Evolutionary conservation across 202 grass and related monocot species (phyloP).

Genomic region (Sporobolus alterniflorus): DNA sequence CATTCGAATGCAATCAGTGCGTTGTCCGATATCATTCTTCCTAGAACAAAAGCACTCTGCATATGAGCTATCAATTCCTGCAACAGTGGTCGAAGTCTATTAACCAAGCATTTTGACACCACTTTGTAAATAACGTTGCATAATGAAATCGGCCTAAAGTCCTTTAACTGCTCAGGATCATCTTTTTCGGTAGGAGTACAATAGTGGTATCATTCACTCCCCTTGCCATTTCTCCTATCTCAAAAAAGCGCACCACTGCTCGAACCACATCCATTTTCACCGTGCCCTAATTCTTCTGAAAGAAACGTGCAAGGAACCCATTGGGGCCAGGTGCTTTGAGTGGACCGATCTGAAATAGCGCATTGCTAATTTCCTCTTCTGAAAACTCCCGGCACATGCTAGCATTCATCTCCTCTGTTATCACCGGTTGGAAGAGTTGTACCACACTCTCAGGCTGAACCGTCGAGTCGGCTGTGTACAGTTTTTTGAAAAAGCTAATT

Average conservation of each 20-base stretch:
- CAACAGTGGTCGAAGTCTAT: not conserved
- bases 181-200: not conserved
- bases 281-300: not conserved
- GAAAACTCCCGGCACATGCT: not conserved
- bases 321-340: not conserved
- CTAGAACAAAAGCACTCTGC: not conserved
- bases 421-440: too few species aligned
- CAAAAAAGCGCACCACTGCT: not conserved
- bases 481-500: too few species aligned
- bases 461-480: too few species aligned
- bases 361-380: not conserved
- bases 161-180: not conserved
- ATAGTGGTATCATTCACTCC: not conserved
- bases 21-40: not conserved
- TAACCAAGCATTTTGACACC: not conserved
- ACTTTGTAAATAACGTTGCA: not conserved
- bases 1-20: not conserved
- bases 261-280: not conserved
- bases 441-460: too few species aligned
- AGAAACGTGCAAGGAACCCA: not conserved
- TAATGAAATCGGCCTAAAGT: not conserved
- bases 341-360: not conserved
- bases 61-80: not conserved
- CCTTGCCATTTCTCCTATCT: not conserved
- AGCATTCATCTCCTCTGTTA: not conserved